Evolutionary conservation across 768 basidiomycete genomes (phyloP), one percentile per base, ranked within the genome.

Genomic region (Calvatia gigantea): DNA sequence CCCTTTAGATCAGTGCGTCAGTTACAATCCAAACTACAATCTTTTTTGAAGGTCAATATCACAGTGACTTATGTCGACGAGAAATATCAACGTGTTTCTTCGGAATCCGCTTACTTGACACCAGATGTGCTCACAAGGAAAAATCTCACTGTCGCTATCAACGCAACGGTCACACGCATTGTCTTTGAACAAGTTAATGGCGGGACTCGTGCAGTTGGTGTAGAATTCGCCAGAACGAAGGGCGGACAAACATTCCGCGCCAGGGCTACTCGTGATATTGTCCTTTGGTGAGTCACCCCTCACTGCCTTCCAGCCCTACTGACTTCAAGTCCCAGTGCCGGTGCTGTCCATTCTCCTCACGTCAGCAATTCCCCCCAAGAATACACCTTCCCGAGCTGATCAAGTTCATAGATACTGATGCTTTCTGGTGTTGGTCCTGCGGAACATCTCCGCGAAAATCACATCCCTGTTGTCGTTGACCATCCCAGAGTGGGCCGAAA

Each of bases 371-470:
- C 3, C 32, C 7, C n/a, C n/a, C n/a, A n/a, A n/a, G n/a, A n/a
- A n/a, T n/a, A n/a, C n/a, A n/a, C n/a, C n/a, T n/a, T n/a, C n/a
- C n/a, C n/a, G n/a, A n/a, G n/a, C n/a, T n/a, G n/a, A n/a, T n/a
- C n/a, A n/a, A n/a, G n/a, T n/a, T n/a, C n/a, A 44, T 50, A 88
- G 73, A 78, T 90, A 33, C 75, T 90, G 17, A 79, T 87, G 78
- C 75, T 90, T 33, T 90, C 88, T 6, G 93, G 93, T 23, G 73
- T 94, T 41, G 93, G 93, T 15, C 85, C 89, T 28, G 76, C 77
- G 1, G 67, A 72, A 2, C 75, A 88, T 32, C 76, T 94, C 35
- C 60, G 73, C n/a, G 64, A 69, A 8, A 70, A 82, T 59, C 67
- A 69, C 14, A 85, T 94, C 39, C 75, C 80, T 0, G 71, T 86